Base-by-base conservation (phyloP, 2,329 filamentous ascomycete genomes). In the Apiospora kogelbergensis region DNA sequence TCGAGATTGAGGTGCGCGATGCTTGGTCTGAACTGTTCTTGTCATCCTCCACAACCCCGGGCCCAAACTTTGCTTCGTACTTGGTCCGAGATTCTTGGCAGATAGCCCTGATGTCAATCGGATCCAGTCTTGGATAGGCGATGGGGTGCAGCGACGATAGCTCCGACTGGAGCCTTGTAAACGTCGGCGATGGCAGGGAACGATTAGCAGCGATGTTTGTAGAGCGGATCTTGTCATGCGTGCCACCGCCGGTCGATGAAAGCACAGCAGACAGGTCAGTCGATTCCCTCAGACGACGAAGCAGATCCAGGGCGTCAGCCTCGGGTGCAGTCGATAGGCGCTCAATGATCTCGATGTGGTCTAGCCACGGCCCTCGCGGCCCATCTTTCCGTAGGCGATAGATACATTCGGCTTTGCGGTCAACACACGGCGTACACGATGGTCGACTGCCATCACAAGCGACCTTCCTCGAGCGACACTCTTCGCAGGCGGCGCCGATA, bases 271-370 rank as follows among this genome's bases (percentile, higher is more conserved):
- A 46, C 17, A 66, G n/a, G 26, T 66, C 65, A 24, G 42, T 48
- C n/a, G 65, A 46, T 6, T 44, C 26, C n/a, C 65, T 40, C 30
- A 66, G 6, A 13, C 65, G 44, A 24, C 65, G 65, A 7, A 66
- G 44, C 24, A 53, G 26, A n/a, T 53, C 65, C 13, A 66, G 17
- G 13, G 65, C 65, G 22, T 66, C 45, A 22, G 65, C 30, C 13
- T 66, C 65, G 3, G 65, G 30, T 30, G n/a, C 65, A 11, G 17
- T 53, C 65, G 42, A 37, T 13, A 66, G 20, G 20, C 44, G 65
- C 30, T 66, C 42, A 24, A 66, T 37, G 26, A 66, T 17, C 5
- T 66, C 65, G 20, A 66, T 46, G 44, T 66, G 65, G 17, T 66
- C 44, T 22, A 40, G n/a, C 24, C 33, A 24, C 20, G 41, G 63